These are phyloP conservation scores for Zymoseptoria pseudotritici DNA, from an alignment of 2,329 filamentous ascomycete species.

Conservation along the genomic window DNA sequence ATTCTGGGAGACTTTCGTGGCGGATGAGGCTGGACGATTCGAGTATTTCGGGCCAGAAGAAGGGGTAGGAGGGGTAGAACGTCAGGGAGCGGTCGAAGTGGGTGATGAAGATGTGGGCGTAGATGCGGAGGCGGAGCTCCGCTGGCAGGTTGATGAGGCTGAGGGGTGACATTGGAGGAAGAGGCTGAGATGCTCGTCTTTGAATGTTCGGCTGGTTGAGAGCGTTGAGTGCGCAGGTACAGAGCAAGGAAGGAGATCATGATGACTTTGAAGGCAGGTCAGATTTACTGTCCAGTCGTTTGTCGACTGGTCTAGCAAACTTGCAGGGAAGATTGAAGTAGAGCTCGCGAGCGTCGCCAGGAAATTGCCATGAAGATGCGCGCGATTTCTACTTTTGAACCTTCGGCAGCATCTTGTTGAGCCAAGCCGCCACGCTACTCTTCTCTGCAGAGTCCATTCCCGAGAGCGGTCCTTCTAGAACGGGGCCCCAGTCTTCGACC, in stretches of 20 bases:
- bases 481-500: conserved; percentile 25
- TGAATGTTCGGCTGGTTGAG: too few relatives aligned
- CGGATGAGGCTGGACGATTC: not conserved
- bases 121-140: conserved; percentile 12
- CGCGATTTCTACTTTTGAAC: not conserved
- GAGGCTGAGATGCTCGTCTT: too few relatives aligned
- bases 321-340: not conserved
- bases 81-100: not conserved
- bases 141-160: conserved; percentile 12
- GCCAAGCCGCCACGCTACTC: conserved; percentile 11
- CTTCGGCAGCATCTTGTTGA: conserved; percentile 20
- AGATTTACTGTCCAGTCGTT: not conserved
- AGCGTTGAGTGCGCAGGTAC: too few relatives aligned
- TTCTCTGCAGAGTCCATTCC: not conserved
- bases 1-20: not conserved
- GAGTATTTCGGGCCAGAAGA: not conserved
- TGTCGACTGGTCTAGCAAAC: not conserved
- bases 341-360: not conserved
- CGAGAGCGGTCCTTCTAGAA: not conserved
- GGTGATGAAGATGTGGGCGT: conserved; percentile 3
- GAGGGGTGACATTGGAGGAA: not conserved
- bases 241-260: not conserved
- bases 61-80: not conserved
- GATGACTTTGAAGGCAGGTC: not conserved
- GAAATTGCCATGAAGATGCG: not conserved